Evolutionary conservation across 2,329 filamentous ascomycete species (phyloP).

Genomic region (Pseudocercospora crystallina): DNA sequence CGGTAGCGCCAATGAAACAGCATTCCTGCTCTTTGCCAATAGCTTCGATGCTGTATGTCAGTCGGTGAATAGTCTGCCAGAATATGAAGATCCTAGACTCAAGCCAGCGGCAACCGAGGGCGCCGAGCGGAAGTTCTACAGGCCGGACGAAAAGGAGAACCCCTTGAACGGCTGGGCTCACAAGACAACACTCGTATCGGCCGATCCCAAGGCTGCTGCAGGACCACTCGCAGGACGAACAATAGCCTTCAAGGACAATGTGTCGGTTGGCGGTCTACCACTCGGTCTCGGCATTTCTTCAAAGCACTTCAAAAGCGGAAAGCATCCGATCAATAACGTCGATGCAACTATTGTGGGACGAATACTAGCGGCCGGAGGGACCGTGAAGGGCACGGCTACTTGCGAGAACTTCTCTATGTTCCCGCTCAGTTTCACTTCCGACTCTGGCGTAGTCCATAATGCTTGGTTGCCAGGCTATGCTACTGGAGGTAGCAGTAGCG

Average conservation of each 20-base stretch:
- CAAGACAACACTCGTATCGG: constrained; percentile 33
- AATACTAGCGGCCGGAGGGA: constrained; percentile 44
- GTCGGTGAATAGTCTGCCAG: constrained; percentile 33
- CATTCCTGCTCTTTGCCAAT: constrained; percentile 30
- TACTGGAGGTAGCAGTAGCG: constrained; percentile 38
- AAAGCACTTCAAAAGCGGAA: constrained; percentile 40
- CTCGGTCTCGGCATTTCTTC: constrained; percentile 45
- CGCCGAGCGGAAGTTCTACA: constrained; percentile 26
- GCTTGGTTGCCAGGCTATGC: constrained; percentile 37
- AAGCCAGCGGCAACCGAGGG: constrained; percentile 30
- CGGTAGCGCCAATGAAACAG: constrained; percentile 24
- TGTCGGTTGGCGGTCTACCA: constrained; percentile 47
- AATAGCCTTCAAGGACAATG: constrained; percentile 51
- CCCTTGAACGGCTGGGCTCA: constrained; percentile 48
- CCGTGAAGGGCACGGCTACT: constrained; percentile 45
- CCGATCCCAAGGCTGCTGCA: constrained; percentile 22
- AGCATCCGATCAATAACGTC: constrained; percentile 37
- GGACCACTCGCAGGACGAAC: constrained; percentile 31
- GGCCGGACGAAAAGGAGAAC: constrained; percentile 35
- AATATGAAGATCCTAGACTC: constrained; percentile 40
- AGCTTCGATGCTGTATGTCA: constrained; percentile 31
- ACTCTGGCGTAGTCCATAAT: constrained; percentile 49
- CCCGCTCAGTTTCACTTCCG: constrained; percentile 44
- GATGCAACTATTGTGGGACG: constrained; percentile 49
- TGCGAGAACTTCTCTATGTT: constrained; percentile 51